Evolutionary conservation across 140 eudicot species (phyloP).

Genomic region (Eryngium alpinum): DNA sequence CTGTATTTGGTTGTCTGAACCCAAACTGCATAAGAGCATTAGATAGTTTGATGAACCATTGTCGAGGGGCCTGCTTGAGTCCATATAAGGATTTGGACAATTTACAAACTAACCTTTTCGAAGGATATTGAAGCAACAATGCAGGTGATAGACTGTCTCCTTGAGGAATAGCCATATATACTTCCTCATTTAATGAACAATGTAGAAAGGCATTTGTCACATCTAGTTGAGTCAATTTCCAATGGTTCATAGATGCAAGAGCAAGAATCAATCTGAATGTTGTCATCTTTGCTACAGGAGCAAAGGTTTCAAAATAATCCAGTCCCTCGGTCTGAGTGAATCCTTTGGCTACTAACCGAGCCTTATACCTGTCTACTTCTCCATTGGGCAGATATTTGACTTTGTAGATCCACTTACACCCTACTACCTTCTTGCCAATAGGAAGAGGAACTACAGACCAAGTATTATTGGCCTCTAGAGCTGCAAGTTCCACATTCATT

Average conservation of each 20-base stretch:
- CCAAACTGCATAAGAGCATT: not conserved
- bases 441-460: too few species aligned
- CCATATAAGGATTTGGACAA: not conserved
- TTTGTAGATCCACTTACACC: not conserved
- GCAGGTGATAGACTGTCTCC: too few species aligned
- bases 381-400: not conserved
- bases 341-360: not conserved
- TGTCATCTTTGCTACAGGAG: not conserved
- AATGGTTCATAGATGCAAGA: not conserved
- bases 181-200: not conserved
- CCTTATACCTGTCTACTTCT: not conserved
- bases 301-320: not conserved
- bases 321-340: not conserved
- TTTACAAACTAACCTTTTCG: not conserved
- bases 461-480: too few species aligned
- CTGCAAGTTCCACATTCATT: too few species aligned
- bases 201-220: not conserved
- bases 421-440: too few species aligned
- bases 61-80: not conserved
- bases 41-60: not conserved
- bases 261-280: not conserved
- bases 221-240: not conserved
- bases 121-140: too few species aligned
- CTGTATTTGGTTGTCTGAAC: not conserved
- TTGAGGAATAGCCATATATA: not conserved